Evolutionary conservation across 345 rosid species (phyloP).

Genomic region (Lepidium didymum): DNA sequence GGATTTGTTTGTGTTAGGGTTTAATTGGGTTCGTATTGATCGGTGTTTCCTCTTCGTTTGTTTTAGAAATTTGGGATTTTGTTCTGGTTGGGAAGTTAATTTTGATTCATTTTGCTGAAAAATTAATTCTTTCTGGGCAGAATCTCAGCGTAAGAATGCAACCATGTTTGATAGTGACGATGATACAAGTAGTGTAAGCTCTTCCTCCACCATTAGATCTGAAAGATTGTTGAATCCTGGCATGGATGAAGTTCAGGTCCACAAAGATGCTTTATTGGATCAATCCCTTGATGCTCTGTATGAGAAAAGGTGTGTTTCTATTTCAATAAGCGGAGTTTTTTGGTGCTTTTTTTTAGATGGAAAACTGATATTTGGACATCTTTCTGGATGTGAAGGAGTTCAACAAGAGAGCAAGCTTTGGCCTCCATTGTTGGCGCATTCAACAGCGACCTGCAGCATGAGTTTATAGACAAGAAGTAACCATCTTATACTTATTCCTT

Average conservation of each 20-base stretch:
- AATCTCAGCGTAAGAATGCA: conserved; percentile 21
- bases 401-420: conserved; percentile 85
- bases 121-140: not conserved
- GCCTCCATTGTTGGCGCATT: conserved; percentile 60
- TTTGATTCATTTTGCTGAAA: not conserved
- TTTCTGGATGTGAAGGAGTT: conserved; percentile 46
- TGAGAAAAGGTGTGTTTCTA: conserved; percentile 54
- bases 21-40: not conserved
- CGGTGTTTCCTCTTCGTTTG: not conserved
- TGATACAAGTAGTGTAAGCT: conserved; percentile 71
- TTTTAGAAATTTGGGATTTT: not conserved
- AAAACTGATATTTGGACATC: not conserved
- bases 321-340: not conserved
- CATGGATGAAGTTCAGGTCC: conserved; percentile 53
- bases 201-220: conserved; percentile 58
- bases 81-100: not conserved
- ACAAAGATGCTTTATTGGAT: conserved; percentile 60
- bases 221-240: conserved; percentile 46
- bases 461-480: conserved; percentile 81
- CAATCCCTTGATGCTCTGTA: conserved; percentile 78
- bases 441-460: conserved; percentile 56
- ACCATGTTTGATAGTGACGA: conserved; percentile 68
- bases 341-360: not conserved
- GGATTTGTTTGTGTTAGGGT: not conserved
- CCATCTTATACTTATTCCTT: not conserved